Evolutionary conservation across 2,329 filamentous ascomycete genomes (phyloP), one percentile per base, ranked within the genome.

Genomic region (Colletotrichum horii): DNA sequence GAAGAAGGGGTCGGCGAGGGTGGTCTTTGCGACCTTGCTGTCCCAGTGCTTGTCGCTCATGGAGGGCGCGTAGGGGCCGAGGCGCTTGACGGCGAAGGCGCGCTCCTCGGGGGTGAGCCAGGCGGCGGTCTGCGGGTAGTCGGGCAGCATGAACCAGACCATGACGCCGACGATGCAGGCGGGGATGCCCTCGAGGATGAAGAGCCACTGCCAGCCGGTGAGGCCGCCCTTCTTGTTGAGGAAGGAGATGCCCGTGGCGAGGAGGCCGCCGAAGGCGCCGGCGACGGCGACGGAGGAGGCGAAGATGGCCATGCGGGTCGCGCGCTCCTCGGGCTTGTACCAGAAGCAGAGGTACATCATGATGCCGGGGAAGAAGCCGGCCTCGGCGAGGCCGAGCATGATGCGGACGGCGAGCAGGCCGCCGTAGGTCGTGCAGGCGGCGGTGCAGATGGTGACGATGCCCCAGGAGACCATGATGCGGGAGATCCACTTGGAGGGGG

Each of bases 131-230:
- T 84, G 82, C 3, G 83, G 83, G 69, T 81, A 83, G 68, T 84
- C 82, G 2, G 83, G 83, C 30, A 80, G 79, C 74, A 78, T 81
- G 78, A 80, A 83, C 75, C 80, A 82, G 66, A 82, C 78, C 67
- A 84, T 24, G 36, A 85, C 56, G 43, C 80, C 79, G n/a, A 82
- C 78, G 32, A 83, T 68, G 66, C 84, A 71, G 52, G 82, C 78
- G 24, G 80, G 71, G 24, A 83, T 79, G 19, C 85, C 79, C 74
- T 85, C 87, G 66, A 94, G 85, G 71, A 93, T 89, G 81, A 94
- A 94, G 6, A 94, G 88, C 85, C 92, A 94, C 76, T 91, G 86
- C 92, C 92, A 94, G 43, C 85, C 88, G 28, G 83, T 84, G 56
- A 91, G 83, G 0, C 87, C 87, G 6, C 83, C 86, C 15, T 87